Conservation (phyloP, 306 rosid species). For the Rosa rugosa region DNA sequence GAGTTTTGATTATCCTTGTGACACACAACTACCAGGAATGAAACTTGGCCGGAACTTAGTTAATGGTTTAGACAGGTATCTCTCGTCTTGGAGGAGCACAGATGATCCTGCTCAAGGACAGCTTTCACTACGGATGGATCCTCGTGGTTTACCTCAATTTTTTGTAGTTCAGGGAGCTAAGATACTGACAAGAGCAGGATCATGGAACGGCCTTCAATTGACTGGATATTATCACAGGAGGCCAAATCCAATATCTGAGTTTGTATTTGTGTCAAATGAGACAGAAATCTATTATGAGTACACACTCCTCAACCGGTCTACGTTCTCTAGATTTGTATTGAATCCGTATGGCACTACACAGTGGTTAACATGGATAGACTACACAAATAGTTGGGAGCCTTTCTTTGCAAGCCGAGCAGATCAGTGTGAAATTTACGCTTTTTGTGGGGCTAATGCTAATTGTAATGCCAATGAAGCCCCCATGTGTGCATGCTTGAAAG, state of each 20-base stretch:
- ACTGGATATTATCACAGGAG: conserved; percentile 11
- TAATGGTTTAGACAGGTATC: conserved; percentile 24
- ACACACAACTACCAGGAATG: conserved; percentile 20
- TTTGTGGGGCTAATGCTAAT: conserved; percentile 44
- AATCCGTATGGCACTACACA: conserved; percentile 22
- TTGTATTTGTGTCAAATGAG: conserved; percentile 25
- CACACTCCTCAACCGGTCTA: conserved; percentile 21
- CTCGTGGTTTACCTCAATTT: conserved; percentile 21
- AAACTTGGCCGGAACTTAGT: conserved; percentile 40
- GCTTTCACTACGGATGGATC: conserved; percentile 15
- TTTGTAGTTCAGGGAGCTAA: conserved; percentile 34
- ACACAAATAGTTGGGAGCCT: background rate
- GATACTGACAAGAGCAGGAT: conserved; percentile 3
- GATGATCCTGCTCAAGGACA: conserved; percentile 52
- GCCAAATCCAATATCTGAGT: conserved; percentile 30
- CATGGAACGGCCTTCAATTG: background rate
- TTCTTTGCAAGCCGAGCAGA: background rate
- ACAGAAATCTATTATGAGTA: conserved; percentile 39
- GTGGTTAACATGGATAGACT: conserved; percentile 16
- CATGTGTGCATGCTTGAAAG: conserved; percentile 45
- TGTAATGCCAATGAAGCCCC: conserved; percentile 29
- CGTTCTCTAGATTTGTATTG: conserved; percentile 41
- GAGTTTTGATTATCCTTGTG: conserved; percentile 37
- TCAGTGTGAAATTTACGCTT: conserved; percentile 39
- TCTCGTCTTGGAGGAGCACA: conserved; percentile 39